Evolutionary conservation across 2,329 filamentous ascomycete species (phyloP).

Genomic region (Penicillium sp.): DNA sequence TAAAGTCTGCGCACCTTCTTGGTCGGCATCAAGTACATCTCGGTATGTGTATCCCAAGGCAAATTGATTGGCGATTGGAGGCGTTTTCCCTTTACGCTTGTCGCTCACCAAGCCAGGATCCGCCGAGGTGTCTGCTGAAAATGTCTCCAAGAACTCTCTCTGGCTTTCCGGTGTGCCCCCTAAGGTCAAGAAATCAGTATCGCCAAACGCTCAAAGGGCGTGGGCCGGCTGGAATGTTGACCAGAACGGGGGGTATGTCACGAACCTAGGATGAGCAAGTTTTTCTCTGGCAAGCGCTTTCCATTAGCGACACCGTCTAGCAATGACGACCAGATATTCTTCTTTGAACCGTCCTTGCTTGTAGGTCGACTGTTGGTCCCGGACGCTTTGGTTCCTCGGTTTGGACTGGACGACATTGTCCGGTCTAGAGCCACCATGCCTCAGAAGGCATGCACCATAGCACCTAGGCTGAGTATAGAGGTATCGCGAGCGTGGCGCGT

Average conservation of each 20-base stretch:
- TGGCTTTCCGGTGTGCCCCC: constrained; percentile 82
- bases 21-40: constrained; percentile 89
- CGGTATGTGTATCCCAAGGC: constrained; percentile 94
- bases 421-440: constrained; percentile 40
- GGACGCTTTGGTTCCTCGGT: constrained; percentile 34
- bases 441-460: constrained; percentile 38
- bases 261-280: constrained; percentile 79
- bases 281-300: constrained; percentile 89
- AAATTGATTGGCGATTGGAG: constrained; percentile 87
- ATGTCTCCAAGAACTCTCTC: constrained; percentile 73
- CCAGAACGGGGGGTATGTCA: constrained; percentile 4
- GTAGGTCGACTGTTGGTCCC: constrained; percentile 43
- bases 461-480: constrained; percentile 7
- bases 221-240: constrained; percentile 1
- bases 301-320: constrained; percentile 86
- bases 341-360: constrained; percentile 68
- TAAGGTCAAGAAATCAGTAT: constrained; percentile 41
- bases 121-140: constrained; percentile 45
- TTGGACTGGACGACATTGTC: constrained; percentile 43
- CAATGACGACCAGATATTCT: constrained; percentile 94
- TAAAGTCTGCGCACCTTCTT: constrained; percentile 66
- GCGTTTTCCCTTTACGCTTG: constrained; percentile 56
- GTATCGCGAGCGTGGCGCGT: constrained; percentile 10
- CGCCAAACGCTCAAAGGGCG: not conserved
- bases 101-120: constrained; percentile 49